A percentile compares a stretch with the other conserved stretches of the same genome.
Conservation (phyloP, 352 stramenopile species). For the Achlya hypogyna region DNA sequence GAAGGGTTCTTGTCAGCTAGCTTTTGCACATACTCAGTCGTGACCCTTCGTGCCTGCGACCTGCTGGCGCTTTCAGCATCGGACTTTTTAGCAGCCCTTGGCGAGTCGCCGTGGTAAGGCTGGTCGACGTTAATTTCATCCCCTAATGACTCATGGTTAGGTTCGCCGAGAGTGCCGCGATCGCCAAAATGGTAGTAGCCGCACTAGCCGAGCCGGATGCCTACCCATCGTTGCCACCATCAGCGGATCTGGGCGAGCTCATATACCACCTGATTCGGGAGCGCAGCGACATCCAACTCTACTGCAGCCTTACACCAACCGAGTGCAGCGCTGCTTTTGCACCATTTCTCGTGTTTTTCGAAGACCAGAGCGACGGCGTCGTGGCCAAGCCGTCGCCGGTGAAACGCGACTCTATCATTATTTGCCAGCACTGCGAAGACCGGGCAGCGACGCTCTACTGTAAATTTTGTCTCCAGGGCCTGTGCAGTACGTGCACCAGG, state of each 20-base stretch:
- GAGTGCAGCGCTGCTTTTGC: background rate
- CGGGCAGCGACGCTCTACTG: conserved; percentile 4
- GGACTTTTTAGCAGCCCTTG: conserved; percentile 12
- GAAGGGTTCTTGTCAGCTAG: conserved; percentile 14
- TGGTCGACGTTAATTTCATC: background rate
- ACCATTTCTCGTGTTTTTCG: conserved; percentile 1
- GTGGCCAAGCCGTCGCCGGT: background rate
- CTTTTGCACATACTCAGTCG: conserved; percentile 16
- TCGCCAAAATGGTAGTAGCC: background rate
- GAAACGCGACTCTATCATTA: background rate
- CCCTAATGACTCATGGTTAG: background rate
- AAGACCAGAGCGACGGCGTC: background rate
- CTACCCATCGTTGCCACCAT: background rate
- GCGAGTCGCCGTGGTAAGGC: conserved; percentile 6
- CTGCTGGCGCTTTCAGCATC: conserved; percentile 3
- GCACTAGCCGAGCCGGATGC: background rate
- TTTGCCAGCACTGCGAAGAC: conserved; percentile 17
- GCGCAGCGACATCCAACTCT: background rate
- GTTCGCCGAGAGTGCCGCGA: conserved; percentile 9
- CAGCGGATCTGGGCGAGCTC: background rate
- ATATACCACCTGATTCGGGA: conserved; percentile 8
- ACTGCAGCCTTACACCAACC: background rate
- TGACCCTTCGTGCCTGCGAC: conserved; percentile 13
- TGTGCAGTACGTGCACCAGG: conserved; percentile 4
- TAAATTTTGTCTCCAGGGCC: conserved; percentile 10